Evolutionary conservation across 192 early-diverging fungal genomes (phyloP), one percentile per base, ranked within the genome.

Genomic region (Lunasporangiospora selenospora): DNA sequence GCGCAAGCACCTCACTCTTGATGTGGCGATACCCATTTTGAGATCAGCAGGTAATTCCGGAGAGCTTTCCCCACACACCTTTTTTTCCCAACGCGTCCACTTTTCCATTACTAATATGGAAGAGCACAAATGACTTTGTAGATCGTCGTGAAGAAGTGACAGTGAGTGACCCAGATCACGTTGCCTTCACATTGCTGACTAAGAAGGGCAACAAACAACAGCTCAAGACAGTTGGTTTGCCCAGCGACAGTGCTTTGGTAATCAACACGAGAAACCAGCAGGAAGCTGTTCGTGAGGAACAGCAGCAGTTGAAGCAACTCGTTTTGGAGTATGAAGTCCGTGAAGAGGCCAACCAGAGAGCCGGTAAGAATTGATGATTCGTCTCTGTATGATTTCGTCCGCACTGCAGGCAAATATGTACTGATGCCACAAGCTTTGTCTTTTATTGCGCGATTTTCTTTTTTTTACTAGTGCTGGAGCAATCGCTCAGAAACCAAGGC

Each of bases 271-370:
- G 89, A 15, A 85, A 82, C 34, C 94, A 96, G 63, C 92, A 94
- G 65, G 91, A 95, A 76, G 89, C 90, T 16, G 91, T 93, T 24
- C 83, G 91, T 45, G 90, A 92, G 51, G 96, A 98, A 73, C 90
- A 92, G 55, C 86, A 85, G 52, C 90, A 93, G 39, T 80, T 99
- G 67, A 99, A 99, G 76, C 80, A 89, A 60, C 75, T 98, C 29
- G 98, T 99, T 10, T 81, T 99, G 24, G 90, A 85, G 64, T 98
- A 96, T 47, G 94, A 98, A 63, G 87, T 92, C 48, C 75, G 90
- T 27, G 93, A 93, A 58, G 81, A 80, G 39, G 75, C 79, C 10
- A 79, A 76, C n/a, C 78, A 80, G 32, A 71, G 78, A 19, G 65
- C 64, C 41, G 78, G 69, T 73, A 53, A 16, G 27, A 18, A n/a